Conservation (phyloP, 2,329 filamentous ascomycete species). For the Colletotrichum lentis region DNA sequence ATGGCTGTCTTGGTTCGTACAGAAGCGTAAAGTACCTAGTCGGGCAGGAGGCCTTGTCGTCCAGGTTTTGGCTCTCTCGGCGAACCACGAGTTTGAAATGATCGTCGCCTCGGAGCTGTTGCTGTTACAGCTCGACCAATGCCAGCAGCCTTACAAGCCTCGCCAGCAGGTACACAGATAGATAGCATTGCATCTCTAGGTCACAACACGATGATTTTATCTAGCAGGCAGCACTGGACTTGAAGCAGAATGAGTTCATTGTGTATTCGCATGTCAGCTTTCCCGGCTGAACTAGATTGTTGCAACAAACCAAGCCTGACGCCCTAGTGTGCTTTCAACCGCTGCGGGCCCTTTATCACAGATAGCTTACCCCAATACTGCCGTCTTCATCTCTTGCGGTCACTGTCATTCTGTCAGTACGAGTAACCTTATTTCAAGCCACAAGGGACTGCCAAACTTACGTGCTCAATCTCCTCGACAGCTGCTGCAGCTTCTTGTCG, state of each 20-base stretch:
- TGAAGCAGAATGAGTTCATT: conserved; percentile 15
- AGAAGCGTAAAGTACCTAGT: not conserved
- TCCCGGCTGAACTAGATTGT: conserved; percentile 25
- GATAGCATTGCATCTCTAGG: conserved; percentile 6
- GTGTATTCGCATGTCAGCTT: conserved; percentile 35
- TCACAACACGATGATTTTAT: conserved; percentile 5
- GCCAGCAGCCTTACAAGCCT: not conserved
- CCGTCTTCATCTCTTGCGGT: conserved; percentile 44
- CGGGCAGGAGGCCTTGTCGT: not conserved
- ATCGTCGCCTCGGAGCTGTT: not conserved
- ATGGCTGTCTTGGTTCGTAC: not conserved
- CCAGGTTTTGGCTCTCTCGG: not conserved
- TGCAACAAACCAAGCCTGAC: conserved; percentile 32
- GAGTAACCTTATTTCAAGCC: too few relatives aligned
- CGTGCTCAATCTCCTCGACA: conserved; percentile 95
- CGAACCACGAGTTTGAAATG: too few relatives aligned
- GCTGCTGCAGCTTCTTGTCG: conserved; percentile 83
- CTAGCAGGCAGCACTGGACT: conserved; percentile 1
- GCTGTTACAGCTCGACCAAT: not conserved
- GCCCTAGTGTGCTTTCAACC: conserved; percentile 31
- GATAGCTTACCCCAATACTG: conserved; percentile 8
- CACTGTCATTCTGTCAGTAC: conserved; percentile 40
- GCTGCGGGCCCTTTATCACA: conserved; percentile 26
- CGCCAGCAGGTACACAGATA: conserved; percentile 4
- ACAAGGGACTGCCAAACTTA: conserved; percentile 64